These are phyloP conservation scores for Triticum urartu DNA, from an alignment of 176 grass and related monocot species.

Conservation along the genomic window DNA sequence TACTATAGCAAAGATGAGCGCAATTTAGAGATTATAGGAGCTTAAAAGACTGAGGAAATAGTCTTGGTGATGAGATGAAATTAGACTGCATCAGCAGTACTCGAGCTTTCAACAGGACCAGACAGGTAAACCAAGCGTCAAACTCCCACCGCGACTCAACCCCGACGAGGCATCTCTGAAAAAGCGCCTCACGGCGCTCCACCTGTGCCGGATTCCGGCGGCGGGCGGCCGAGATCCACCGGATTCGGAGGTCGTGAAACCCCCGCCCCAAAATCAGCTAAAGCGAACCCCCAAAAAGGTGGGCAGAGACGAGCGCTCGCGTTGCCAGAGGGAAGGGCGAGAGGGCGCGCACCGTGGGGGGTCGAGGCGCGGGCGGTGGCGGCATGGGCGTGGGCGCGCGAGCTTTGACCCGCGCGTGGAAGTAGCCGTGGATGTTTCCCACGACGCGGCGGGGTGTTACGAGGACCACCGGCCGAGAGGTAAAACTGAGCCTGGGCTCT, in stretches of 20 bases:
- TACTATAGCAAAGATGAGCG: not conserved
- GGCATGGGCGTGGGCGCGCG: constrained; percentile 4
- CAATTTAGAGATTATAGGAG: not conserved
- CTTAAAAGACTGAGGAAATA: not conserved
- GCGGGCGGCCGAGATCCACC: constrained; percentile 20
- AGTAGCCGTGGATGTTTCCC: not conserved
- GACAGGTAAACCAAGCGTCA: not conserved
- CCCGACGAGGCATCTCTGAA: not conserved
- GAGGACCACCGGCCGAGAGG: not conserved
- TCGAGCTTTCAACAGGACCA: not conserved
- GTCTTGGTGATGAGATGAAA: not conserved
- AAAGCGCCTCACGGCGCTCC: not conserved
- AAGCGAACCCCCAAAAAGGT: not conserved
- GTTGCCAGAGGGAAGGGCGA: not conserved
- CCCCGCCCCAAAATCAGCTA: not conserved
- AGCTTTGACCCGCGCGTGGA: not conserved
- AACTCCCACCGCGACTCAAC: not conserved
- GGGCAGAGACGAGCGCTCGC: not conserved
- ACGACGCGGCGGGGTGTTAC: not conserved
- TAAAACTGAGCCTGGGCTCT: not conserved
- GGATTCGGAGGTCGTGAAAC: not conserved
- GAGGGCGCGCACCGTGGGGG: constrained; percentile 19
- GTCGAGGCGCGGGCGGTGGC: not conserved
- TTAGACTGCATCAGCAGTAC: not conserved
- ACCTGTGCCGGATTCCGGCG: constrained; percentile 11